phyloP scores from a whole-genome alignment of 768 basidiomycete species.

The Sarcodon aspratus region DNA sequence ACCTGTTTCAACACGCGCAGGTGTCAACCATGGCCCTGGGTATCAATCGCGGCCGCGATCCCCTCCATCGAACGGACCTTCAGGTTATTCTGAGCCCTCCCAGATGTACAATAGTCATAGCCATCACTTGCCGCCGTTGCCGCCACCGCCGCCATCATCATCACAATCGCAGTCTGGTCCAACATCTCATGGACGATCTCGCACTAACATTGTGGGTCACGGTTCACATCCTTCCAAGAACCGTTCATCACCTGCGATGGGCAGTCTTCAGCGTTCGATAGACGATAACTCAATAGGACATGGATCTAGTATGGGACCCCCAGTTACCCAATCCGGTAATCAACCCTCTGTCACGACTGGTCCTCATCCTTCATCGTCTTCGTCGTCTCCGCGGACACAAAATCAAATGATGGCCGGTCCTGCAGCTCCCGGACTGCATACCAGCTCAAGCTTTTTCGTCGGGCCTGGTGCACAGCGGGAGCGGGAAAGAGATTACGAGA shows the following conservation, averaged over 20 bases:
- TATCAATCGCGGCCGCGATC: constrained; percentile 4
- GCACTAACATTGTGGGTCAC: not conserved
- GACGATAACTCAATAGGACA: not conserved
- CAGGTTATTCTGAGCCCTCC: constrained; percentile 14
- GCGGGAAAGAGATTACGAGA: constrained; percentile 10
- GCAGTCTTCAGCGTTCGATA: constrained; percentile 15
- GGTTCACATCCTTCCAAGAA: not conserved
- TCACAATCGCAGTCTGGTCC: constrained; percentile 2
- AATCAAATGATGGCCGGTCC: constrained; percentile 3
- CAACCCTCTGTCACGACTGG: not conserved
- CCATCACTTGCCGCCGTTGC: constrained; percentile 6
- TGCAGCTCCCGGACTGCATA: constrained; percentile 3
- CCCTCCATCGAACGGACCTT: constrained; percentile 4
- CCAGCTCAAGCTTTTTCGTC: constrained; percentile 2
- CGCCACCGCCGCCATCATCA: constrained; percentile 5
- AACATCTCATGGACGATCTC: not conserved
- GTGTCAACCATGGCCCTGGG: constrained; percentile 2
- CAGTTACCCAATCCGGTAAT: constrained; percentile 1
- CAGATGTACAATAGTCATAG: constrained; percentile 17
- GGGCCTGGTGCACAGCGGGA: constrained; percentile 2
- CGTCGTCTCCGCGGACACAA: not conserved
- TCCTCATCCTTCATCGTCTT: not conserved
- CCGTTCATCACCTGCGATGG: constrained; percentile 18
- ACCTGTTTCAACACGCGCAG: constrained; percentile 11
- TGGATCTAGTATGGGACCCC: not conserved